A percentile compares a stretch with the other conserved stretches of the same genome.
Evolutionary conservation across 306 rosid genomes (phyloP).

Genomic region (Rubus idaeus): DNA sequence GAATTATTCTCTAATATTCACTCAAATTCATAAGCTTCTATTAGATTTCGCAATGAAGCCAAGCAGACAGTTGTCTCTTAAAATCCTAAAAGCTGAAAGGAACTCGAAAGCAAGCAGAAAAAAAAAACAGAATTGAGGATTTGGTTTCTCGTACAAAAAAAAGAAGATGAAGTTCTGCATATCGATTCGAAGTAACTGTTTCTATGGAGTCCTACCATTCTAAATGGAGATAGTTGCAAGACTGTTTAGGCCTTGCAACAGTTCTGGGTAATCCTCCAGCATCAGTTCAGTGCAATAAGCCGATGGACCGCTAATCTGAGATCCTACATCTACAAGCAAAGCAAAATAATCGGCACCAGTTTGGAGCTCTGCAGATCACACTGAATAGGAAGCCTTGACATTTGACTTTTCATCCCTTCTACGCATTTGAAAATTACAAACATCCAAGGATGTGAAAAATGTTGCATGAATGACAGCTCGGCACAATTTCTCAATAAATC

Average conservation of each 20-base stretch:
- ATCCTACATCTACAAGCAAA: constrained; percentile 18
- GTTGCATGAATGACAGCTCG: constrained; percentile 28
- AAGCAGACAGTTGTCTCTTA: neutral
- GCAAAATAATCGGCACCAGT: constrained; percentile 14
- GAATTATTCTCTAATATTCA: neutral
- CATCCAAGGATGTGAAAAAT: constrained; percentile 33
- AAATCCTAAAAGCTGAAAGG: neutral
- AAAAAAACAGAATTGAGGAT: neutral
- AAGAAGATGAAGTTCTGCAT: neutral
- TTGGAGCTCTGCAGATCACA: constrained; percentile 4
- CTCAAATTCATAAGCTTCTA: neutral
- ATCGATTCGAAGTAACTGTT: neutral
- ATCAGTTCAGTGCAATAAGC: neutral
- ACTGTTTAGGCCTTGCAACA: neutral
- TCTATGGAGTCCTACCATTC: neutral
- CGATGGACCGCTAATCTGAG: neutral
- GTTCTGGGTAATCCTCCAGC: constrained; percentile 1
- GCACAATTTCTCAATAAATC: constrained; percentile 31
- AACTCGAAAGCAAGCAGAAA: neutral
- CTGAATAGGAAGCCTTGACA: neutral
- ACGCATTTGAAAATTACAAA: constrained; percentile 26
- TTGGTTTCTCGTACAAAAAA: neutral
- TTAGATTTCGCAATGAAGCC: neutral
- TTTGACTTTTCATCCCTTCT: constrained; percentile 30
- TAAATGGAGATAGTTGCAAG: neutral